Base-by-base conservation (phyloP, 202 grass and related monocot species). In the Carex sylvatica region DNA sequence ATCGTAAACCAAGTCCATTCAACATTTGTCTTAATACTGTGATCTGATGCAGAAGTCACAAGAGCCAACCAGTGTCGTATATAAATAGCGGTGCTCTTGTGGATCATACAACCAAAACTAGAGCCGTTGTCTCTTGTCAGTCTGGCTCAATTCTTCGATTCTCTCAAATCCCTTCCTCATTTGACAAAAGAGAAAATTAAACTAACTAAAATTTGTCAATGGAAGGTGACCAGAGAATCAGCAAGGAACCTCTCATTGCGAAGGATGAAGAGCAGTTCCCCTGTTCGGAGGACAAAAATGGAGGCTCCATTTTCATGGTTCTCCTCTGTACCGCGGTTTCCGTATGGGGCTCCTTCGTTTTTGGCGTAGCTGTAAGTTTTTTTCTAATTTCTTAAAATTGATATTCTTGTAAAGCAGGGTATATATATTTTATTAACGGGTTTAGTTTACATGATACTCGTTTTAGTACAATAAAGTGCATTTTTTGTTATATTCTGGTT, bases 301-400 rank as follows among this genome's bases (percentile, higher is more conserved):
- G 33, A 4, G 84, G 53, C 4, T 94, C 92, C 11, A 40, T 95
- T 63, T 87, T 40, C 70, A 93, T 91, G 90, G 87, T 98, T 67
- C 59, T 95, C 47, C 61, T 95, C 49, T 78, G 86, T 74, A 95
- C 95, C 11, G 88, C 79, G 16, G 92, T 95, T 24, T 87, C 95
- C 15, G 84, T 98, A 47, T 91, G 88, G 74, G 95, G 95, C 62
- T 93, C 95, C 51, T 98, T 98, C 83, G 90, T 88, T 80, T 98
- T 98, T 86, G 95, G 95, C 58, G 84, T 89, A 65, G 88, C 87
- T 85, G 95, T 98, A 83, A 91, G 92, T 35, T 35, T 35, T 35
- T 35, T 35, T 35, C 33, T 35, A 5, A 35, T 35, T 35, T 35
- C 4, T 35, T 4, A 35, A 35, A 35, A 4, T 35, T 35, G 0